Base-by-base conservation (phyloP, 352 stramenopile species). In the Globisporangium ultimum region DNA sequence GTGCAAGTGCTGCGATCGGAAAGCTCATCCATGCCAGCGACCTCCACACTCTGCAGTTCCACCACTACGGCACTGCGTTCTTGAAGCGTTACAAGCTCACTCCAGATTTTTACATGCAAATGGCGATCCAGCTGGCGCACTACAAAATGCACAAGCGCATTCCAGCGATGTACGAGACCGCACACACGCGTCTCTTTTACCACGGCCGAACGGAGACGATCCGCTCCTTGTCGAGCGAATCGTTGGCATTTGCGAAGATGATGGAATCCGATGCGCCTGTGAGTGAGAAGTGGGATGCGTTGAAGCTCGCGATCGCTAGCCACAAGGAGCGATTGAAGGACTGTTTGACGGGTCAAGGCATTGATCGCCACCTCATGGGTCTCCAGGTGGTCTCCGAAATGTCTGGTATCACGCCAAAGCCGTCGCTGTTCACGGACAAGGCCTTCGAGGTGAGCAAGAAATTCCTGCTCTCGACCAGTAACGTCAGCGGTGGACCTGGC, bases 101-200 rank as follows among this genome's bases (percentile, higher is more conserved):
- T 40, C 96, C 97, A 10, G 97, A 99, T 73, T 97, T 97, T 34
- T 99, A 97, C 72, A 96, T 98, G 70, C 97, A 99, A 80, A 80
- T 92, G 71, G 95, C 94, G 21, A 98, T 99, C 57, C 97, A 99
- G 71, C 76, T 99, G n/a, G 96, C 94, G 2, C 95, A 97, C 47
- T 98, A 96, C 77, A 96, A 97, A 65, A 94, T 98, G 61, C 97
- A 97, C 80, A 84, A 88, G 34, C 68, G 86, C 62, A 80, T 98
- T 48, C 94, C 91, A 32, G 96, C 93, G 17, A 97, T 98, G 8
- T 99, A 99, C 67, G 97, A 99, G 77, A 97, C 97, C 14, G 97
- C 93, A 17, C 96, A 99, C 80, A 97, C 97, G 63, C 84, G 96
- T n/a, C 80, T 96, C 43, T 99, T 98, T 68, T 94, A 98, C 51